phyloP scores from a whole-genome alignment of 805 yeast genomes.

The Zygosaccharomyces lentus region DNA sequence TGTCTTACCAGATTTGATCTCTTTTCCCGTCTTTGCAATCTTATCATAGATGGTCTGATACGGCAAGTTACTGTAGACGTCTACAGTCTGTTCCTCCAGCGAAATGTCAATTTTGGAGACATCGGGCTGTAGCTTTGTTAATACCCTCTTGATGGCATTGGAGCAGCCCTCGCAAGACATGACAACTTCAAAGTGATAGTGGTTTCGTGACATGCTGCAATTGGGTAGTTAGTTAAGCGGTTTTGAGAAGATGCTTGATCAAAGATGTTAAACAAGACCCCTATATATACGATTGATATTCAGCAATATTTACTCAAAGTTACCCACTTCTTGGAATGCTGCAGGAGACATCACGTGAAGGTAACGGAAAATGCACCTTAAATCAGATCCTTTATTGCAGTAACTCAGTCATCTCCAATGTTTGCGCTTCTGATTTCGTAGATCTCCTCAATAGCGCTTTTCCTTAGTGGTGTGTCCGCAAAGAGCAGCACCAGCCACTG shows the following conservation, averaged over 20 bases:
- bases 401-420: conserved; percentile 28
- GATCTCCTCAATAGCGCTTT: conserved; percentile 36
- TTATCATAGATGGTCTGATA: conserved; percentile 78
- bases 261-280: neutral
- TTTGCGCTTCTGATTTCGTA: conserved; percentile 47
- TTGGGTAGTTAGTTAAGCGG: neutral
- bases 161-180: conserved; percentile 91
- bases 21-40: conserved; percentile 88
- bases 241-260: neutral
- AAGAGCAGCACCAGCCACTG: conserved; percentile 37
- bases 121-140: conserved; percentile 60
- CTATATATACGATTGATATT: neutral
- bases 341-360: conserved; percentile 2
- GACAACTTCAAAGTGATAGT: conserved; percentile 74
- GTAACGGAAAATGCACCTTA: neutral
- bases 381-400: neutral
- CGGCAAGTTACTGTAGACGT: conserved; percentile 59
- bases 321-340: neutral
- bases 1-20: conserved; percentile 58
- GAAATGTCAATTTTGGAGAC: conserved; percentile 71
- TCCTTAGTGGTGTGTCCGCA: conserved; percentile 39
- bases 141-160: conserved; percentile 75
- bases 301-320: conserved; percentile 2
- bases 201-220: conserved; percentile 37
- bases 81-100: conserved; percentile 75